Conservation (phyloP, 2,329 filamentous ascomycete species). For the Podosphaera xanthii region DNA sequence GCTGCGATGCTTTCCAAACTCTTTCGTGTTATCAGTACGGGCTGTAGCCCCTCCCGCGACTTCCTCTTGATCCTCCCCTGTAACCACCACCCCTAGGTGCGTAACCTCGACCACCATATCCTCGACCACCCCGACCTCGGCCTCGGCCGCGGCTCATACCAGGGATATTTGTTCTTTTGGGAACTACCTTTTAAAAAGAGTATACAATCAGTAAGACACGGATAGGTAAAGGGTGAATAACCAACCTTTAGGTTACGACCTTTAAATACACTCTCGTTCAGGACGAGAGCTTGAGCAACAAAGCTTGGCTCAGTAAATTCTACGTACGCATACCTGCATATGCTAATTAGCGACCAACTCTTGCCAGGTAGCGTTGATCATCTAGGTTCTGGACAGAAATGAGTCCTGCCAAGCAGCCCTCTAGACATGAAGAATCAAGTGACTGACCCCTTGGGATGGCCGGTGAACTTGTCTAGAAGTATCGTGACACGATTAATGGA, state of each 20-base stretch:
- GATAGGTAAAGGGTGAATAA: not conserved
- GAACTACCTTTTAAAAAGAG: conserved; percentile 36
- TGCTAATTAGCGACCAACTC: conserved; percentile 24
- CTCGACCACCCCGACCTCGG: conserved; percentile 26
- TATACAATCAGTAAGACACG: conserved; percentile 3
- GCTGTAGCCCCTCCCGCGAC: conserved; percentile 36
- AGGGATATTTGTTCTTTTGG: conserved; percentile 90
- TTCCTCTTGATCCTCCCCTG: conserved; percentile 16
- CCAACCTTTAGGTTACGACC: conserved; percentile 83
- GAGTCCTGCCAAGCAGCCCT: not conserved
- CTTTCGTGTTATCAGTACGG: conserved; percentile 29
- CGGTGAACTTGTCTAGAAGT: conserved; percentile 90
- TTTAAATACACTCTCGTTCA: conserved; percentile 93
- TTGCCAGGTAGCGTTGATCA: conserved; percentile 30
- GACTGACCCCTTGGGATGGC: conserved; percentile 93
- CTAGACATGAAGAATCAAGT: conserved; percentile 7
- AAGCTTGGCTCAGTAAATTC: conserved; percentile 89
- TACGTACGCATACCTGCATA: conserved; percentile 78
- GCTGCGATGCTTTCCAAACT: not conserved
- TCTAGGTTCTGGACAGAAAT: conserved; percentile 7
- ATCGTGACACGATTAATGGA: conserved; percentile 97
- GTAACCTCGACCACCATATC: conserved; percentile 29
- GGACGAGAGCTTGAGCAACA: conserved; percentile 75
- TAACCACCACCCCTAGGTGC: conserved; percentile 22
- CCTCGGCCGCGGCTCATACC: conserved; percentile 69